Conservation (phyloP, 805 yeast species). For the Pichia sporocuriosa region DNA sequence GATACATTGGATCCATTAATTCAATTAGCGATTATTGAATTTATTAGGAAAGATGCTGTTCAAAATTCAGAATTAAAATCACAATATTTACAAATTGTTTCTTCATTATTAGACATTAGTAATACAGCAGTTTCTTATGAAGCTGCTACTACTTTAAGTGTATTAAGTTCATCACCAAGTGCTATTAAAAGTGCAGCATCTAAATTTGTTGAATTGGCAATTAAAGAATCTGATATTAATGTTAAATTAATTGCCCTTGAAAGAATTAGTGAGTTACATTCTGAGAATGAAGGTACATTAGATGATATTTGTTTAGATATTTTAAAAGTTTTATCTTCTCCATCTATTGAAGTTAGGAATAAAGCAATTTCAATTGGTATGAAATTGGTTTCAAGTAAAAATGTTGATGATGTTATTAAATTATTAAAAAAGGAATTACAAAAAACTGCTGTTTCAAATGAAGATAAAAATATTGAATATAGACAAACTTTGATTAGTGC, state of each 20-base stretch:
- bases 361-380: constrained; percentile 84
- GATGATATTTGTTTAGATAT: constrained; percentile 83
- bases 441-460: constrained; percentile 59
- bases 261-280: constrained; percentile 70
- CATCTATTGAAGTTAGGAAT: constrained; percentile 84
- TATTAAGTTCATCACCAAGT: constrained; percentile 49
- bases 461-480: constrained; percentile 79
- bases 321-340: constrained; percentile 76
- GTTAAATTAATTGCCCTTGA: constrained; percentile 89
- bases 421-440: constrained; percentile 87
- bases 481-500: constrained; percentile 83
- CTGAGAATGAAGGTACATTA: constrained; percentile 70
- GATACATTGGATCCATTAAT: constrained; percentile 70
- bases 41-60: constrained; percentile 76
- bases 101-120: constrained; percentile 65
- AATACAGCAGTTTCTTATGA: constrained; percentile 79
- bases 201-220: constrained; percentile 81
- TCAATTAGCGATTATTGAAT: constrained; percentile 87
- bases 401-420: constrained; percentile 89
- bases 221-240: constrained; percentile 90
- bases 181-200: constrained; percentile 73
- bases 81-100: constrained; percentile 65
- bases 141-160: constrained; percentile 75
- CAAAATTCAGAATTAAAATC: constrained; percentile 56
- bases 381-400: constrained; percentile 73